Base-by-base conservation (phyloP, 148 eudicot genomes). In the Cornus controversa region DNA sequence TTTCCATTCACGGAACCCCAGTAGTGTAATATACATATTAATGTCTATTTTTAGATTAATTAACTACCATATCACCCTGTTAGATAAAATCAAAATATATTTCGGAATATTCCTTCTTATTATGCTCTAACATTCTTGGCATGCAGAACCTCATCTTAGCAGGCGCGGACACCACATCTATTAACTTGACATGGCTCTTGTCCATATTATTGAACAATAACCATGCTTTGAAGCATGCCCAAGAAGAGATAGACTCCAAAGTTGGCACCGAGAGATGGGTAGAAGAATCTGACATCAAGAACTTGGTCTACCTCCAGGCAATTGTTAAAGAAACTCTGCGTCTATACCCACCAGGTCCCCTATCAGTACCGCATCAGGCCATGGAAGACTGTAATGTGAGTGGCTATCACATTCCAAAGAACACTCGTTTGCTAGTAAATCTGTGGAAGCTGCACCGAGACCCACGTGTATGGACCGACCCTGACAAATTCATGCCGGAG, bases 401-500 rank as follows among this genome's bases (percentile, higher is more conserved):
- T 0, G 81, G 81, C n/a, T 70, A 82, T 40, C 11, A 42, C 50
- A 24, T 82, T 40, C 73, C 73, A 25, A 82, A 78, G 20, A 80
- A 81, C 18, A 75, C 80, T 22, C 81, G 77, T 1, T 6, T 82
- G 27, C 6, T 78, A 14, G 77, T 73, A 14, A 82, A 82, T 7
- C 8, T 73, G 1, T 82, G 84, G 84, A 82, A 82, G 71, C 37
- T 82, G 42, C 84, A 82, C 8, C 74, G 84, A 3, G 84, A 82
- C 47, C 81, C 81, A 0, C 77, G 78, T 2, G 31, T 85, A 25
- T 85, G 88, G 88, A 47, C 64, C 0, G 36, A 70, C 0, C 88
- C 88, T 0, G 72, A 82, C 2, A 67, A 74, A 54, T 85, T 85
- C 8, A 66, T 47, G 13, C 88, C 88, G 2, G 85, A 85, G 77